Evolutionary conservation across 2,329 filamentous ascomycete species (phyloP).

Genomic region (Catunica adiposa): DNA sequence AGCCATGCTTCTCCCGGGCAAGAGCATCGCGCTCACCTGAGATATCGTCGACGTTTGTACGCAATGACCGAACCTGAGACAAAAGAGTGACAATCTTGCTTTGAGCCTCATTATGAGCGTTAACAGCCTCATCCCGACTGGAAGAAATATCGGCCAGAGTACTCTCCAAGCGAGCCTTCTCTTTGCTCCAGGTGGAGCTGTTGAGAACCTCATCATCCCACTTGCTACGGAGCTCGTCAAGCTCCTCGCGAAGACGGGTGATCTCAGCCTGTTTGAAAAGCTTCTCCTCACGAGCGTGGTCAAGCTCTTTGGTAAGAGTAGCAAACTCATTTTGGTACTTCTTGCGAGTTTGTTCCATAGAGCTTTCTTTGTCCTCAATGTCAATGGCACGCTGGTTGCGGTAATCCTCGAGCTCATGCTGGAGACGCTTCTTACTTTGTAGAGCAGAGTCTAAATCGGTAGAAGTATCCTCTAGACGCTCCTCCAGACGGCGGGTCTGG

Average conservation of each 20-base stretch:
- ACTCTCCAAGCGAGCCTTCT: conserved; percentile 81
- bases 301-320: conserved; percentile 76
- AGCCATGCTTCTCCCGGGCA: conserved; percentile 72
- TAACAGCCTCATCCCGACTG: conserved; percentile 84
- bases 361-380: conserved; percentile 89
- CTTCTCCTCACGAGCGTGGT: conserved; percentile 79
- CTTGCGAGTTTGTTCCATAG: conserved; percentile 90
- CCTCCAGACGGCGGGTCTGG: conserved; percentile 77
- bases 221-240: conserved; percentile 85
- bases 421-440: conserved; percentile 82
- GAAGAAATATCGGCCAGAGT: conserved; percentile 76
- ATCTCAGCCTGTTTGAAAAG: conserved; percentile 78
- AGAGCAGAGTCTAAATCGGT: conserved; percentile 74
- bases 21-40: conserved; percentile 71
- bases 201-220: conserved; percentile 98
- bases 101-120: conserved; percentile 88
- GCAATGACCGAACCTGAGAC: conserved; percentile 72
- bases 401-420: conserved; percentile 96
- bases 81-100: conserved; percentile 80
- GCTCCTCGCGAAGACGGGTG: conserved; percentile 76
- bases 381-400: conserved; percentile 87
- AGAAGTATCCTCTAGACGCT: conserved; percentile 77
- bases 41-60: conserved; percentile 72
- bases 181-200: conserved; percentile 95
- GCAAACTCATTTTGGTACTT: conserved; percentile 94